Percentiles rank a stretch among this genome's conserved stretches.
Evolutionary conservation across 768 basidiomycete genomes (phyloP).

Genomic region (Cubamyces lactineus): DNA sequence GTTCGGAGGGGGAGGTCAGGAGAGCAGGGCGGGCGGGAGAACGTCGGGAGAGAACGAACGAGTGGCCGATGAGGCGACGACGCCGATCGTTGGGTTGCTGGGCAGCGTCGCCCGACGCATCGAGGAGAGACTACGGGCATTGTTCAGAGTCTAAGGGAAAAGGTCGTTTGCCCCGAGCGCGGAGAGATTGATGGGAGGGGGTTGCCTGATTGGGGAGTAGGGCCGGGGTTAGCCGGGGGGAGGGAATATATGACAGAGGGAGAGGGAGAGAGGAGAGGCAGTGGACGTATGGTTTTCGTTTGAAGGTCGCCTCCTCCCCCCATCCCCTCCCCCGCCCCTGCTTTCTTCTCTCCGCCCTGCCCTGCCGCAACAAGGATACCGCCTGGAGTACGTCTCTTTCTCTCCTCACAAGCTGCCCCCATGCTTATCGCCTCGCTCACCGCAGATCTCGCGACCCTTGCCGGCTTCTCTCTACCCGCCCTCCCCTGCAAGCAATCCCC

Average conservation of each 20-base stretch:
- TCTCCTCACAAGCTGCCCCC: background rate
- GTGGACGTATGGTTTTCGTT: slow-evolving; percentile 27
- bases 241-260: slow-evolving; percentile 11
- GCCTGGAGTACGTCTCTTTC: slow-evolving; percentile 46
- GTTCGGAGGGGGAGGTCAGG: background rate
- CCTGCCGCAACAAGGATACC: slow-evolving; percentile 58
- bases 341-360: slow-evolving; percentile 43
- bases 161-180: no score
- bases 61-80: background rate
- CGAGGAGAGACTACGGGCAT: no score
- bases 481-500: slow-evolving; percentile 24
- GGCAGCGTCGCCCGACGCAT: no score
- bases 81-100: background rate
- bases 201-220: background rate
- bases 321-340: slow-evolving; percentile 33
- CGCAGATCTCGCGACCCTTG: slow-evolving; percentile 93
- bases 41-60: background rate
- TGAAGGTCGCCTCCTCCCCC: slow-evolving; percentile 25
- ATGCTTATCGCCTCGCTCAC: slow-evolving; percentile 14
- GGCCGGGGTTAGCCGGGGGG: slow-evolving; percentile 22
- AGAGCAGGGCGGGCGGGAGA: slow-evolving; percentile 7
- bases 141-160: no score
- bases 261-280: background rate
- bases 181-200: background rate
- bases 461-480: slow-evolving; percentile 70